A percentile compares a stretch with the other conserved stretches of the same genome.
phyloP scores from a whole-genome alignment of 208 protist genomes.

The Wallacemonas sp. region DNA sequence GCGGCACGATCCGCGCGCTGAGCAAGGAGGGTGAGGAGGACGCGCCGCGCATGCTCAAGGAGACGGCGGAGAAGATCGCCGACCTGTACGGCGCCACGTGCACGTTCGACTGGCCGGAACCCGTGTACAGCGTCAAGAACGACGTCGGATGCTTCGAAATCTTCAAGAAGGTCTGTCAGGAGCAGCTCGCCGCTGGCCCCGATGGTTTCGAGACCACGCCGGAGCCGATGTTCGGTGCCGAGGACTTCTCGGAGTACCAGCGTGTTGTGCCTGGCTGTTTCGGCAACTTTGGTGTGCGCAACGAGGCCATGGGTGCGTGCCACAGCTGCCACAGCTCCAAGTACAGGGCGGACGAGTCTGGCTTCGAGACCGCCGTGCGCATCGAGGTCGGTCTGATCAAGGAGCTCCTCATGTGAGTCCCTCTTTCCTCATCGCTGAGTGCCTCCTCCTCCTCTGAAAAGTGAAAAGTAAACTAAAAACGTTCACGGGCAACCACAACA shows the following conservation, averaged over 20 bases:
- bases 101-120: conserved; percentile 18
- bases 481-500: neutral
- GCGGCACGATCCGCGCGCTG: conserved; percentile 32
- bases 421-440: conserved; percentile 4
- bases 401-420: conserved; percentile 43
- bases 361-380: conserved; percentile 46
- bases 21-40: conserved; percentile 24
- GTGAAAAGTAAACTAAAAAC: too few relatives aligned
- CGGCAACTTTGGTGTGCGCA: conserved; percentile 28
- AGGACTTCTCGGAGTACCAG: conserved; percentile 47
- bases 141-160: conserved; percentile 29
- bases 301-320: conserved; percentile 19
- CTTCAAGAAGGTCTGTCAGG: conserved; percentile 37
- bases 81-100: conserved; percentile 25
- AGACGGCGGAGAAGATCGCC: conserved; percentile 42
- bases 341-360: conserved; percentile 51
- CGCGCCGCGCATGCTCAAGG: conserved; percentile 53
- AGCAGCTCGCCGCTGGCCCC: conserved; percentile 26
- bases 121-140: conserved; percentile 43
- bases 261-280: conserved; percentile 35
- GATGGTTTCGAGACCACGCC: neutral
- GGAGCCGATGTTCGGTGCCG: conserved; percentile 15
- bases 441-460: neutral
- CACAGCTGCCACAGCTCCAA: conserved; percentile 48
- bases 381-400: conserved; percentile 54